These are phyloP conservation scores for Epichloe scottii DNA, from an alignment of 2,329 filamentous ascomycete species.

Conservation along the genomic window DNA sequence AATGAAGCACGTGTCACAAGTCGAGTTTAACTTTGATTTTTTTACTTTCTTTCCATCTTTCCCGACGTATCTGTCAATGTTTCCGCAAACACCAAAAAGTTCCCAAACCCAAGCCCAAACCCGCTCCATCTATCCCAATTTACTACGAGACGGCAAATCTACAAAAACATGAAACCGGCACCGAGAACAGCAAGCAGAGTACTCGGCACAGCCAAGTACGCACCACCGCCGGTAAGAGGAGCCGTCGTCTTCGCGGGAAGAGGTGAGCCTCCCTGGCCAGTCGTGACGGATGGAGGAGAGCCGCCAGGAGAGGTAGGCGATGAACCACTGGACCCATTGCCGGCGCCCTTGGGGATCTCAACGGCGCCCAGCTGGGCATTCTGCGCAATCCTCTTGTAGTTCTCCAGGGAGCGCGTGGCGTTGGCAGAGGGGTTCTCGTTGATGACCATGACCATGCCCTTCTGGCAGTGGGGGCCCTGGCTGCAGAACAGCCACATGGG, in stretches of 20 bases:
- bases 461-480: slow-evolving; percentile 61
- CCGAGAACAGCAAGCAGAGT: slow-evolving; percentile 31
- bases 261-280: not conserved
- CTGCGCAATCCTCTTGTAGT: slow-evolving; percentile 32
- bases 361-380: slow-evolving; percentile 12
- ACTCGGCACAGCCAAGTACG: slow-evolving; percentile 26
- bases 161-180: slow-evolving; percentile 30
- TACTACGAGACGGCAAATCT: slow-evolving; percentile 4
- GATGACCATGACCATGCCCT: slow-evolving; percentile 64
- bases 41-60: too few species aligned
- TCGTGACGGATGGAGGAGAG: not conserved
- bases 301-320: not conserved
- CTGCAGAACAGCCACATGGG: slow-evolving; percentile 74
- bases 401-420: slow-evolving; percentile 35
- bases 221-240: slow-evolving; percentile 11
- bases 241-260: slow-evolving; percentile 6
- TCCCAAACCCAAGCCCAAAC: too few species aligned
- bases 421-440: slow-evolving; percentile 52
- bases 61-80: too few species aligned
- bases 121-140: not conserved
- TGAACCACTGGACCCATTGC: not conserved
- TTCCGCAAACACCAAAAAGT: too few species aligned
- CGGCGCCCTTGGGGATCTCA: slow-evolving; percentile 11
- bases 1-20: too few species aligned
- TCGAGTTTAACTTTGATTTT: too few species aligned